Percentiles rank a stretch among this genome's conserved stretches.
phyloP scores from a whole-genome alignment of 164 flowering plant genomes.

The Hamamelis virginiana region DNA sequence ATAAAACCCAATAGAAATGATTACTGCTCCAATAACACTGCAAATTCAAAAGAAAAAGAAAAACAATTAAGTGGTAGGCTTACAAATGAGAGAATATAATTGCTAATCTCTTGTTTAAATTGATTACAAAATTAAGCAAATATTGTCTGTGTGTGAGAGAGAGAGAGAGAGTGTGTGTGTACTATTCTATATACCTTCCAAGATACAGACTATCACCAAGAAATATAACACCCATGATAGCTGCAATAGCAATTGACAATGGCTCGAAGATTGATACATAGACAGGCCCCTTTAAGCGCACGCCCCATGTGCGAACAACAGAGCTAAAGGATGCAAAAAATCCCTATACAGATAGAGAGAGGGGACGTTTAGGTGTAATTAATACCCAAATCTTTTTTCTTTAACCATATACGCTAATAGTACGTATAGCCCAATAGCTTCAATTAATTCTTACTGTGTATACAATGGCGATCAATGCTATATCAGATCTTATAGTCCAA shows the following conservation, averaged over 20 bases:
- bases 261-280: conserved; percentile 70
- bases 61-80: no score
- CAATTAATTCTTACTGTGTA: conserved; percentile 33
- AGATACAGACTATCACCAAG: conserved; percentile 62
- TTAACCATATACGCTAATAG: background rate
- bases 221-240: conserved; percentile 55
- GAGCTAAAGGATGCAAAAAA: conserved; percentile 41
- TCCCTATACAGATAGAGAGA: conserved; percentile 33
- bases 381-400: background rate
- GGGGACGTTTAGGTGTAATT: background rate
- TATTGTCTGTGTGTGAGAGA: no score
- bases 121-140: no score
- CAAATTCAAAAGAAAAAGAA: conserved; percentile 3
- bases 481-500: conserved; percentile 28
- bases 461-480: conserved; percentile 32
- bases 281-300: conserved; percentile 61
- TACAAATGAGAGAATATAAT: no score
- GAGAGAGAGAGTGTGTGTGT: no score
- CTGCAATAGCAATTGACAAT: conserved; percentile 62
- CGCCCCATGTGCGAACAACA: conserved; percentile 45
- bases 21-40: conserved; percentile 44
- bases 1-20: conserved; percentile 46
- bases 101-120: no score
- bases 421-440: background rate
- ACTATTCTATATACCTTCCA: conserved; percentile 72